phyloP scores from a whole-genome alignment of 2,329 filamentous ascomycete genomes.

The Colletotrichum liriopes region DNA sequence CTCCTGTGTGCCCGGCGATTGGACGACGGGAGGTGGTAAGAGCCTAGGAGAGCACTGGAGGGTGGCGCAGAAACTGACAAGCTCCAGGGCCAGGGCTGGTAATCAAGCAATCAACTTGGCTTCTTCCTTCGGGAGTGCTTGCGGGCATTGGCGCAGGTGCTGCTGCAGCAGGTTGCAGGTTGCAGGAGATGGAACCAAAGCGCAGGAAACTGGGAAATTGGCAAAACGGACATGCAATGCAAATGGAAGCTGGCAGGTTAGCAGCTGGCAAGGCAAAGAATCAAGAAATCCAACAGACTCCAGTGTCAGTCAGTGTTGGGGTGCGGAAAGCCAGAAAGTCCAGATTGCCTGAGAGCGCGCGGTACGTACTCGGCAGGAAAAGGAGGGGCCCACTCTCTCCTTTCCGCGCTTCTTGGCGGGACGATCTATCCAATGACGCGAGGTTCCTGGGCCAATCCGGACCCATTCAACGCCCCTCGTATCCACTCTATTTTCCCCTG shows the following conservation, averaged over 20 bases:
- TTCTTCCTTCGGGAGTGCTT: background rate
- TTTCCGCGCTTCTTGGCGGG: slow-evolving; percentile 40
- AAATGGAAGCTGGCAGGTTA: background rate
- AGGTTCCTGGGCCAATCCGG: slow-evolving; percentile 4
- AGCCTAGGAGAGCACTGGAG: background rate
- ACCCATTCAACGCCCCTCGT: slow-evolving; percentile 12
- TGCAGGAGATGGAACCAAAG: background rate
- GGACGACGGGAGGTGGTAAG: slow-evolving; percentile 8
- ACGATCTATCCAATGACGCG: slow-evolving; percentile 28
- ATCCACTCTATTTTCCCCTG: slow-evolving; percentile 10
- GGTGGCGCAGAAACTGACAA: slow-evolving; percentile 27
- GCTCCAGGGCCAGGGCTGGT: slow-evolving; percentile 7
- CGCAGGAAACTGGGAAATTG: background rate
- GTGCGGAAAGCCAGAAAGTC: background rate
- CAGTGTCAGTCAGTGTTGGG: background rate
- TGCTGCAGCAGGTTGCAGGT: background rate
- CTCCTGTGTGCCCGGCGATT: background rate
- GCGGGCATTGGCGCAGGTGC: background rate
- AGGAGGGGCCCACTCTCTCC: slow-evolving; percentile 33
- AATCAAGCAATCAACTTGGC: background rate
- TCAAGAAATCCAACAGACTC: background rate
- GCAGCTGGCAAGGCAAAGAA: background rate
- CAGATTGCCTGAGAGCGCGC: background rate
- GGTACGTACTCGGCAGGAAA: slow-evolving; percentile 9
- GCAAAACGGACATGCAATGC: background rate